Evolutionary conservation across 2,329 filamentous ascomycete genomes (phyloP).

Genomic region (Colletotrichum neosansevieriae): DNA sequence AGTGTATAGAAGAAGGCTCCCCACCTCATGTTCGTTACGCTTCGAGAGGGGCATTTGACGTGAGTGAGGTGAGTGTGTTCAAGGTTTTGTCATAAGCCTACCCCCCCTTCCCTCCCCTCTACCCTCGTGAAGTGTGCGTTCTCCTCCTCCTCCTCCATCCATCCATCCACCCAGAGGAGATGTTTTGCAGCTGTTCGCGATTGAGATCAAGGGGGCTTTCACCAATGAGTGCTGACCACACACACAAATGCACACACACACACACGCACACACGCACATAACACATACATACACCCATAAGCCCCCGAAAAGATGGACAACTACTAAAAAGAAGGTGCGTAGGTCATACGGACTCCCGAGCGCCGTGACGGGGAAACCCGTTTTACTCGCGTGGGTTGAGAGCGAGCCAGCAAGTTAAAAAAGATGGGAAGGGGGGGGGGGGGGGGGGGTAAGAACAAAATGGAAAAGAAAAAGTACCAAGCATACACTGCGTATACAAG

Average conservation of each 20-base stretch:
- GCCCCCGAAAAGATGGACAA: background rate
- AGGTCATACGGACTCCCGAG: slow-evolving; percentile 1
- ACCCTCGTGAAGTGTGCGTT: background rate
- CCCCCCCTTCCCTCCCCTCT: background rate
- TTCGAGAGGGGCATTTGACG: too few relatives aligned
- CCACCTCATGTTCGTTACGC: too few relatives aligned
- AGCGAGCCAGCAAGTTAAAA: too few relatives aligned
- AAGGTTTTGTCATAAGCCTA: too few relatives aligned
- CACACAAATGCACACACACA: background rate
- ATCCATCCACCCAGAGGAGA: background rate
- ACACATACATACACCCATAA: background rate
- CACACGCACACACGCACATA: background rate
- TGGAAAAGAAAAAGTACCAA: slow-evolving; percentile 1
- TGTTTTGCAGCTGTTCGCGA: slow-evolving; percentile 26
- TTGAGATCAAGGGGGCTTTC: background rate
- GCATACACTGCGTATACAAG: background rate
- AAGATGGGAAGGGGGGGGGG: too few relatives aligned
- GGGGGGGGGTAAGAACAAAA: background rate
- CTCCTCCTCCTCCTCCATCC: background rate
- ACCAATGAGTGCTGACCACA: background rate
- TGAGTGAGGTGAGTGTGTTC: too few relatives aligned
- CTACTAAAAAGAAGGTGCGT: background rate
- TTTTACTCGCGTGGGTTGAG: background rate
- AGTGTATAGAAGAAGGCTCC: too few relatives aligned
- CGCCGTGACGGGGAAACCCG: slow-evolving; percentile 6